Percentiles rank a stretch among this genome's conserved stretches.
These are phyloP conservation scores for Breviolum minutum DNA, from an alignment of 73 alveolate species.

Conservation along the genomic window DNA sequence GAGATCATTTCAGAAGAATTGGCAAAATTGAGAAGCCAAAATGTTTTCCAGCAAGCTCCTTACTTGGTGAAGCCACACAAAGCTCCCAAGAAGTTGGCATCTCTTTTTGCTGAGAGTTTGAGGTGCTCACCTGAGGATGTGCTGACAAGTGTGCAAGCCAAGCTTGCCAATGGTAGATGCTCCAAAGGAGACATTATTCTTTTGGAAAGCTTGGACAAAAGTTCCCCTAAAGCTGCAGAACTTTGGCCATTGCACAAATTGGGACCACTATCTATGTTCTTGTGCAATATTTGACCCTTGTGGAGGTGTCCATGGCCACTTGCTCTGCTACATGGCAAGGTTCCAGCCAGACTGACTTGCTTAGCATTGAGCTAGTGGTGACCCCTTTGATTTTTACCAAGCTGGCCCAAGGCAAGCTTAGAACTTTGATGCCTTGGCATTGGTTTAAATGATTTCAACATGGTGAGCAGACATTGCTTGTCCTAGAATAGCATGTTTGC, in stretches of 20 bases:
- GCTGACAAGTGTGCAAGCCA: neutral
- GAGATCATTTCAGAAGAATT: constrained; percentile 2
- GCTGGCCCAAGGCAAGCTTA: neutral
- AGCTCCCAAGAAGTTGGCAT: constrained; percentile 18
- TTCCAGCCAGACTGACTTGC: neutral
- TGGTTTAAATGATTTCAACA: neutral
- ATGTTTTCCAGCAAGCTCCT: neutral
- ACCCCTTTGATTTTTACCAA: neutral
- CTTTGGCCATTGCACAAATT: neutral
- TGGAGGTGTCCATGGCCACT: neutral
- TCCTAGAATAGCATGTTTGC: no score
- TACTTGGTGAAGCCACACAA: neutral
- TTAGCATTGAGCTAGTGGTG: neutral
- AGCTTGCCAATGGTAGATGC: neutral
- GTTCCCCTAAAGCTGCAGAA: neutral
- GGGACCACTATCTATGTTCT: neutral
- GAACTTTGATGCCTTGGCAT: constrained; percentile 46
- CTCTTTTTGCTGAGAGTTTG: neutral
- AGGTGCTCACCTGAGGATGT: neutral
- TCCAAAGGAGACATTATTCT: constrained; percentile 33
- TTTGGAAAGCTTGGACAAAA: neutral
- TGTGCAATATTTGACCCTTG: neutral
- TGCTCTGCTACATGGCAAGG: neutral
- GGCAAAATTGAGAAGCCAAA: neutral
- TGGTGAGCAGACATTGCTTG: neutral